Evolutionary conservation across 768 basidiomycete species (phyloP).

Genomic region (Pholiota molesta): DNA sequence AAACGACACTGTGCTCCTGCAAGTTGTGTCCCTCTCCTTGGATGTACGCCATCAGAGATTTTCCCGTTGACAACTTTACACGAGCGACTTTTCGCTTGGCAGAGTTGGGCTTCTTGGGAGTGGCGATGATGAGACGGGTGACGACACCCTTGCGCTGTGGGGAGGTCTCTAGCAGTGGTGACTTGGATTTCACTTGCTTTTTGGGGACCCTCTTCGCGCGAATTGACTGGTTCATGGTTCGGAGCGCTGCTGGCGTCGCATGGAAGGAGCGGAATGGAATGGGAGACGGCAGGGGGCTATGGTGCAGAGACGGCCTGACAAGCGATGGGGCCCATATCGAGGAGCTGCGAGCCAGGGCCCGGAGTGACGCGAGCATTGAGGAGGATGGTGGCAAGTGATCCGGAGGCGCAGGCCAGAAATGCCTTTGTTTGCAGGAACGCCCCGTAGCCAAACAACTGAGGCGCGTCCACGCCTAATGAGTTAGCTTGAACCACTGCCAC

Average conservation of each 20-base stretch:
- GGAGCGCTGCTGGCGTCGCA: constrained; percentile 54
- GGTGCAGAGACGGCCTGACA: constrained; percentile 18
- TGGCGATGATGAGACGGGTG: constrained; percentile 75
- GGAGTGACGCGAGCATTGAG: constrained; percentile 42
- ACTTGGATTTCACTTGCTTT: constrained; percentile 55
- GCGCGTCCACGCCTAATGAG: constrained; percentile 36
- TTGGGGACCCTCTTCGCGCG: constrained; percentile 66
- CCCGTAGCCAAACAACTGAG: constrained; percentile 31
- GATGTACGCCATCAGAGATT: constrained; percentile 90
- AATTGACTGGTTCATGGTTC: constrained; percentile 89
- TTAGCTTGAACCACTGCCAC: neutral
- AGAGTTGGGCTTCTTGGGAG: constrained; percentile 98
- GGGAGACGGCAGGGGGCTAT: constrained; percentile 15
- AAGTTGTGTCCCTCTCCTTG: constrained; percentile 97
- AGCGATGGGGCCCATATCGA: constrained; percentile 31
- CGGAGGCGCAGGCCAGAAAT: constrained; percentile 7
- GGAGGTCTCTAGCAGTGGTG: constrained; percentile 78
- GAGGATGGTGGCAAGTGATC: neutral
- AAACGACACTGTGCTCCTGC: constrained; percentile 95
- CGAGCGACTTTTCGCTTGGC: constrained; percentile 97
- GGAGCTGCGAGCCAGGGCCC: constrained; percentile 33
- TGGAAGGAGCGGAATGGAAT: constrained; percentile 59
- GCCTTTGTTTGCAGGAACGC: constrained; percentile 26
- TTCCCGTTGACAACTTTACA: constrained; percentile 89
- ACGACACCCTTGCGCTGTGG: constrained; percentile 95